Conservation (phyloP, 257 asterid species). For the Fraxinus americana region DNA sequence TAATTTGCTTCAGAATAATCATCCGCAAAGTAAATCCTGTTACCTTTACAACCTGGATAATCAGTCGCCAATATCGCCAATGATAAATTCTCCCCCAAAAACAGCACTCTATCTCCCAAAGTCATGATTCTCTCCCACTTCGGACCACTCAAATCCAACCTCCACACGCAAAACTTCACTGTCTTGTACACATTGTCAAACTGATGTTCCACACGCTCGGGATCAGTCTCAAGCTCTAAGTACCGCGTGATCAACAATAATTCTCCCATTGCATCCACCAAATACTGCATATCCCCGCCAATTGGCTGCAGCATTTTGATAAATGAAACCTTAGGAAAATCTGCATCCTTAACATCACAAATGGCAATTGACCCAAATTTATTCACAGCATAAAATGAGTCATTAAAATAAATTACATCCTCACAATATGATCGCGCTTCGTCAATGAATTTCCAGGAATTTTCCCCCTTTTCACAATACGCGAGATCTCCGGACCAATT, state of each 20-base stretch:
- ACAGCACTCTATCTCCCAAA: slow-evolving; percentile 58
- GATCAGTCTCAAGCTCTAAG: slow-evolving; percentile 52
- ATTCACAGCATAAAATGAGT: slow-evolving; percentile 53
- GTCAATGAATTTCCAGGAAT: slow-evolving; percentile 55
- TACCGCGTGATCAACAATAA: slow-evolving; percentile 58
- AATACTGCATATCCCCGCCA: slow-evolving; percentile 70
- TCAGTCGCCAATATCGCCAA: slow-evolving; percentile 57
- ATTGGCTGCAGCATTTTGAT: slow-evolving; percentile 33
- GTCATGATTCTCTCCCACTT: slow-evolving; percentile 56
- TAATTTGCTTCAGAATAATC: slow-evolving; percentile 62
- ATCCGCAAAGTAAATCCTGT: slow-evolving; percentile 67
- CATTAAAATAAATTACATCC: slow-evolving; percentile 60
- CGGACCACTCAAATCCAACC: slow-evolving; percentile 41
- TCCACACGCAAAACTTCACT: slow-evolving; percentile 50
- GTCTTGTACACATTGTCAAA: slow-evolving; percentile 52
- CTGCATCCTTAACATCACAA: slow-evolving; percentile 46
- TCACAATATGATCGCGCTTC: slow-evolving; percentile 49
- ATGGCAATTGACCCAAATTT: slow-evolving; percentile 57
- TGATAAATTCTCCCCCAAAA: slow-evolving; percentile 75
- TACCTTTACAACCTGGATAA: slow-evolving; percentile 62
- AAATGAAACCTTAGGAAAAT: slow-evolving; percentile 36
- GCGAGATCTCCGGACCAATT: slow-evolving; percentile 52
- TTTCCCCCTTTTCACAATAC: slow-evolving; percentile 48
- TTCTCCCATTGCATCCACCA: slow-evolving; percentile 70
- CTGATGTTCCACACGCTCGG: slow-evolving; percentile 36